Evolutionary conservation across 345 rosid species (phyloP).

Genomic region (Ceriops decandra): DNA sequence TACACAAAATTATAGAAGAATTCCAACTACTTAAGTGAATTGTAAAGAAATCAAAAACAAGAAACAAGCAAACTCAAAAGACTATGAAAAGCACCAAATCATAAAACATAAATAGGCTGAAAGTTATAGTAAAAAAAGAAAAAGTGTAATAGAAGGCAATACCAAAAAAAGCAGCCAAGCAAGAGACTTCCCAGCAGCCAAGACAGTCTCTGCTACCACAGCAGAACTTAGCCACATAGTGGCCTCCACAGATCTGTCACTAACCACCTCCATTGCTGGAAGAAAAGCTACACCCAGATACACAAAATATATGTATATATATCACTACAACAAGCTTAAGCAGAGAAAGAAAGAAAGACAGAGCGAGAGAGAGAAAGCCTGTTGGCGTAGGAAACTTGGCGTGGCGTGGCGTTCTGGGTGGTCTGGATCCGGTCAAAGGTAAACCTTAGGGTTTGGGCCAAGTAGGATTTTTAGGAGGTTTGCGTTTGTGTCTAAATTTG

Average conservation of each 20-base stretch:
- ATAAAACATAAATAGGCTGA: background rate
- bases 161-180: constrained; percentile 44
- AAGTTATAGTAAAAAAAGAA: background rate
- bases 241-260: constrained; percentile 29
- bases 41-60: background rate
- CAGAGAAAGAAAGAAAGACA: background rate
- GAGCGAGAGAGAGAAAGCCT: background rate
- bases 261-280: constrained; percentile 43
- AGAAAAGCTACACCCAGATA: constrained; percentile 5
- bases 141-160: constrained; percentile 7
- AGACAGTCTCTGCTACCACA: constrained; percentile 32
- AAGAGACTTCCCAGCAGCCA: constrained; percentile 41
- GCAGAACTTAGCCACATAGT: constrained; percentile 30
- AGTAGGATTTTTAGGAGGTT: constrained; percentile 33
- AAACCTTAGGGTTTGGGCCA: constrained; percentile 37
- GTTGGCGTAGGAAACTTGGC: constrained; percentile 27
- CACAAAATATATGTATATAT: background rate
- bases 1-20: background rate
- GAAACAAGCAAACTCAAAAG: background rate
- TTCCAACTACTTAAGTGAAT: background rate
- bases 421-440: constrained; percentile 45
- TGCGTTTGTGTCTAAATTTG: background rate
- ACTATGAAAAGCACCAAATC: background rate
- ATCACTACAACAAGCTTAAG: background rate
- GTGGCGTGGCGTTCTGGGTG: constrained; percentile 32